A percentile compares a stretch with the other conserved stretches of the same genome.
phyloP scores from a whole-genome alignment of 2,329 filamentous ascomycete species.

The Monilinia fructicola region DNA sequence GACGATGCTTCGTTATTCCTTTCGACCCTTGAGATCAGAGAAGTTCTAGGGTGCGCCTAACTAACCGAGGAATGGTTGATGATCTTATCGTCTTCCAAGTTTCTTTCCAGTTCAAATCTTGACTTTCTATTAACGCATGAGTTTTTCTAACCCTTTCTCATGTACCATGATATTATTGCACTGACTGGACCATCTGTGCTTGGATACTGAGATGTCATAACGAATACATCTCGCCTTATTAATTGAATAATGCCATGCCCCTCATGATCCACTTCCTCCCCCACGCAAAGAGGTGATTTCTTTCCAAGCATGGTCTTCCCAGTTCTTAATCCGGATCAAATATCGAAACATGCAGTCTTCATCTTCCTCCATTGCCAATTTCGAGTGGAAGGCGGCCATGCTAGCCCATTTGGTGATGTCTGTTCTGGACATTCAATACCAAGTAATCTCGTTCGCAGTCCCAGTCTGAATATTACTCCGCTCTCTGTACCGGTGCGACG shows the following conservation, averaged over 20 bases:
- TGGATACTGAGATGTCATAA: conserved; percentile 10
- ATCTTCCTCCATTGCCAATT: conserved; percentile 13
- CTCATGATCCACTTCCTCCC: conserved; percentile 7
- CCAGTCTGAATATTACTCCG: background rate
- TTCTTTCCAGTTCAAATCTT: background rate
- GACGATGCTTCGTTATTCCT: background rate
- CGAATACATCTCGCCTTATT: background rate
- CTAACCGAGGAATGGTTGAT: background rate
- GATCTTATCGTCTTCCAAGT: background rate
- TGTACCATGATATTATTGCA: conserved; percentile 5
- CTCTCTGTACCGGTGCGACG: conserved; percentile 8
- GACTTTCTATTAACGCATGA: conserved; percentile 8
- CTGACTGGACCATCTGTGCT: conserved; percentile 17
- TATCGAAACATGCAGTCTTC: conserved; percentile 14
- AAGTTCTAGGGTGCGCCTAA: background rate
- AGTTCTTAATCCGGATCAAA: conserved; percentile 9
- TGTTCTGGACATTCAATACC: conserved; percentile 3
- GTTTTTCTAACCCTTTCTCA: background rate
- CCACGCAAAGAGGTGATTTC: conserved; percentile 4
- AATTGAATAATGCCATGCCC: conserved; percentile 12
- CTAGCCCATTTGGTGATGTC: background rate
- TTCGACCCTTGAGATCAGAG: background rate
- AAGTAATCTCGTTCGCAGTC: conserved; percentile 8
- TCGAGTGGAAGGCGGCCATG: conserved; percentile 19
- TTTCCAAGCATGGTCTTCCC: conserved; percentile 8